Evolutionary conservation across 2,329 filamentous ascomycete genomes (phyloP).

Genomic region (Diplocarpon mali): DNA sequence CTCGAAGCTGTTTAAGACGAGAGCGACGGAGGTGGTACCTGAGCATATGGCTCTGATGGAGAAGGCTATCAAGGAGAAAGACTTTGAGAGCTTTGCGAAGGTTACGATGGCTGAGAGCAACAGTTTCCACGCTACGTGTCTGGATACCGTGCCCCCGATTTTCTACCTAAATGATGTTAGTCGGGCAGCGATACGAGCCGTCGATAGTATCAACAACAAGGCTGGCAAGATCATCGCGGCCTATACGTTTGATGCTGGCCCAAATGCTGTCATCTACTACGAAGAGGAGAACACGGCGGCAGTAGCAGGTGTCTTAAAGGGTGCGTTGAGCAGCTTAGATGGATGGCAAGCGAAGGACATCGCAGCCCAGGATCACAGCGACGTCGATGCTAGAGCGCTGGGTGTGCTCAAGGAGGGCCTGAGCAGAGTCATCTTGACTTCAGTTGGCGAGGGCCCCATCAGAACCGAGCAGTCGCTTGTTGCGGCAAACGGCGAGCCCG

Average conservation of each 20-base stretch:
- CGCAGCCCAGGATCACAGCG: slow-evolving; percentile 37
- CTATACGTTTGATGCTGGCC: slow-evolving; percentile 95
- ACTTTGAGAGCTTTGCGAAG: slow-evolving; percentile 80
- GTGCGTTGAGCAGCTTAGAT: slow-evolving; percentile 47
- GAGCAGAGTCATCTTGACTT: slow-evolving; percentile 79
- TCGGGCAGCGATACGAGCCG: slow-evolving; percentile 73
- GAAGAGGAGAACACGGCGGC: slow-evolving; percentile 62
- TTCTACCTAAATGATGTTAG: slow-evolving; percentile 98
- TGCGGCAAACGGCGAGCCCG: slow-evolving; percentile 45
- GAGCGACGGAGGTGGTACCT: slow-evolving; percentile 69
- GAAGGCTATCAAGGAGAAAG: slow-evolving; percentile 60
- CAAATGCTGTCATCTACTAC: slow-evolving; percentile 96
- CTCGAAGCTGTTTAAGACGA: slow-evolving; percentile 72
- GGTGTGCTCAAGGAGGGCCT: slow-evolving; percentile 65
- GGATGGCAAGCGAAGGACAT: slow-evolving; percentile 58
- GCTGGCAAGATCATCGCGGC: slow-evolving; percentile 75
- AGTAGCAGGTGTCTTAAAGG: slow-evolving; percentile 71
- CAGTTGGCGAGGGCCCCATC: slow-evolving; percentile 80
- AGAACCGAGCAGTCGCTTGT: slow-evolving; percentile 71
- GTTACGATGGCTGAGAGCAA: slow-evolving; percentile 97
- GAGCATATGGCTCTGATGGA: slow-evolving; percentile 77
- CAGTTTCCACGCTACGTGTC: slow-evolving; percentile 88
- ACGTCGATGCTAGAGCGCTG: slow-evolving; percentile 54
- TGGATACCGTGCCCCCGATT: slow-evolving; percentile 93
- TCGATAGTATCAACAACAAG: slow-evolving; percentile 76